Evolutionary conservation across 257 asterid genomes (phyloP), one percentile per base, ranked within the genome.

Genomic region (Catharanthus roseus): DNA sequence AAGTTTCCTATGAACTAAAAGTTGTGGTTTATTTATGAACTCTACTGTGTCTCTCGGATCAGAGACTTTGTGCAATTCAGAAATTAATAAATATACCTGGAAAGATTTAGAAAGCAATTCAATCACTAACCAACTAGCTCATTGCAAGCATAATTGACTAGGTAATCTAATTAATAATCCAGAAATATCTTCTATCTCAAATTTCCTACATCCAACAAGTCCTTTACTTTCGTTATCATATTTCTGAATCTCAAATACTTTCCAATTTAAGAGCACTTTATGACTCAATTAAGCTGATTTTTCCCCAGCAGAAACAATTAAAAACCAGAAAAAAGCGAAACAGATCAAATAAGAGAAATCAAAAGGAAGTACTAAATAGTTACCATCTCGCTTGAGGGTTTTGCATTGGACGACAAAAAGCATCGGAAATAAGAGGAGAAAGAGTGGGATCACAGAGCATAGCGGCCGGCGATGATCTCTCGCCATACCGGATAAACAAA

Each of bases 361-460:
- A 5, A 13, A 31, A 49, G 63, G 16, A 68, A 75, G 72, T 58
- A 65, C 60, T 69, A 21, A 65, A 71, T 54, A n/a, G 6, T 77
- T 76, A 93, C 98, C 96, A 78, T 89, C 98, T 76, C 98, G 89
- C 82, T 93, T 93, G 57, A 86, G 90, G 62, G 97, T 93, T 85
- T 93, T 90, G 87, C 92, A 83, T 63, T 69, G 60, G 69, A 82
- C 97, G 82, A 71, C 84, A 82, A 44, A 83, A 26, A 89, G 71
- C 72, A 86, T 67, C 0, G 68, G 60, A 16, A 83, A 6, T 19
- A 72, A 62, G 21, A 72, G 47, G 3, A 77, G 65, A 34, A 77
- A 6, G n/a, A 71, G 51, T 5, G 55, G 72, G 28, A 65, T 49
- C 16, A 65, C 31, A 16, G 42, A 45, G 33, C 56, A 44, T 42